These are phyloP conservation scores for Leishmania martiniquensis DNA, from an alignment of 208 protist species.

Conservation along the genomic window DNA sequence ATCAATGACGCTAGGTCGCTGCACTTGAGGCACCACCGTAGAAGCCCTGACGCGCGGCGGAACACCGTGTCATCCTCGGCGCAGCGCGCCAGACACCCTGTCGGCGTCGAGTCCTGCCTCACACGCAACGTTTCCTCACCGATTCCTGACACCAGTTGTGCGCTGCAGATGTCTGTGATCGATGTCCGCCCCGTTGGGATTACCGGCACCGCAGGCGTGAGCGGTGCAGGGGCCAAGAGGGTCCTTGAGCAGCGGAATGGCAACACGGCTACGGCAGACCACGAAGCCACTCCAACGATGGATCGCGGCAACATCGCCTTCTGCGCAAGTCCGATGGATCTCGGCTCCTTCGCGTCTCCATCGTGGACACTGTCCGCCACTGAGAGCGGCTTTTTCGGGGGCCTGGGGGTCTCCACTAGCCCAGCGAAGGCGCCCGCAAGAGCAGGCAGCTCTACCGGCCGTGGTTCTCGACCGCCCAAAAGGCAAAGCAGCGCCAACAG, in stretches of 20 bases:
- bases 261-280: neutral
- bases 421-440: no score
- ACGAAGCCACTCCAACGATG: no score
- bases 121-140: neutral
- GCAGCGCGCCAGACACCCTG: neutral
- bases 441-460: neutral
- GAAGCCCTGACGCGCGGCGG: neutral
- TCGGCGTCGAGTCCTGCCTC: neutral
- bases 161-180: no score
- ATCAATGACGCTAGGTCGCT: slow-evolving; percentile 2
- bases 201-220: neutral
- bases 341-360: neutral
- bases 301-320: neutral
- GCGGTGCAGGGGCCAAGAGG: no score
- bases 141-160: neutral
- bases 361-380: neutral
- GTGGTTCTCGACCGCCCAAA: neutral
- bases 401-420: neutral
- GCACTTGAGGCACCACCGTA: neutral
- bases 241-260: neutral
- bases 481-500: neutral
- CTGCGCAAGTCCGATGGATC: neutral
- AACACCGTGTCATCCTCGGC: neutral
- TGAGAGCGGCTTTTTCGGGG: neutral
- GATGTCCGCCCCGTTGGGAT: neutral